A percentile compares a stretch with the other conserved stretches of the same genome.
Evolutionary conservation across 2,329 filamentous ascomycete genomes (phyloP).

Genomic region (Epichloe coenophiala): DNA sequence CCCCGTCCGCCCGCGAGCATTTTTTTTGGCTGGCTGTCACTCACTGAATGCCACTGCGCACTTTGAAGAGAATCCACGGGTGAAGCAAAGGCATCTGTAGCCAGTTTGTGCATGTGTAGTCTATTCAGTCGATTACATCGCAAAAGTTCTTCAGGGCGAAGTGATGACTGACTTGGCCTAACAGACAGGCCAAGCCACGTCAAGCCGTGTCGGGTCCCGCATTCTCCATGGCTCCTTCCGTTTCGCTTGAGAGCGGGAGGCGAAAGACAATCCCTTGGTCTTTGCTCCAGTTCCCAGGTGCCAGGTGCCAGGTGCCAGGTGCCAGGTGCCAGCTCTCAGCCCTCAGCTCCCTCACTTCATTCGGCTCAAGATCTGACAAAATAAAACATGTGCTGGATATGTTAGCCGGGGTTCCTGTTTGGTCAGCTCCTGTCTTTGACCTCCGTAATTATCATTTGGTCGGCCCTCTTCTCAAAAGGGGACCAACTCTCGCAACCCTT

Average conservation of each 20-base stretch:
- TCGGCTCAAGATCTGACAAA: not conserved
- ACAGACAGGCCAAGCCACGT: constrained; percentile 3
- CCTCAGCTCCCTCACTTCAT: not conserved
- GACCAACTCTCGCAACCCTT: constrained; percentile 3
- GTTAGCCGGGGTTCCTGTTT: constrained; percentile 3
- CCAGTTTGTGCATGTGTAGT: not conserved
- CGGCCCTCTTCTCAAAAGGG: constrained; percentile 5
- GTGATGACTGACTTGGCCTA: not conserved
- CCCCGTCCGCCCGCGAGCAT: not conserved
- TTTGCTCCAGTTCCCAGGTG: not conserved
- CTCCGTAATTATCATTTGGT: constrained; percentile 1
- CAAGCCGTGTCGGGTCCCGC: constrained; percentile 2
- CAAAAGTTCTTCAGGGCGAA: not conserved
- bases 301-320: not conserved
- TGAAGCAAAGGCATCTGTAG: not conserved
- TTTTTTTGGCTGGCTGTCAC: no score
- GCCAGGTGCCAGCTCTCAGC: not conserved
- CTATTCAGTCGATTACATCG: not conserved
- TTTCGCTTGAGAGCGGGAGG: constrained; percentile 4
- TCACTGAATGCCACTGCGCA: not conserved
- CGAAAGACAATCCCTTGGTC: constrained; percentile 2
- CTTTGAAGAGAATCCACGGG: not conserved
- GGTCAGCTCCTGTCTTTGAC: not conserved
- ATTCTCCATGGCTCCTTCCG: constrained; percentile 3
- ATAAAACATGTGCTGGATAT: constrained; percentile 1